A percentile compares a stretch with the other conserved stretches of the same genome.
Conservation (phyloP, 2,329 filamentous ascomycete species). For the Ophiostoma triangulosporum region DNA sequence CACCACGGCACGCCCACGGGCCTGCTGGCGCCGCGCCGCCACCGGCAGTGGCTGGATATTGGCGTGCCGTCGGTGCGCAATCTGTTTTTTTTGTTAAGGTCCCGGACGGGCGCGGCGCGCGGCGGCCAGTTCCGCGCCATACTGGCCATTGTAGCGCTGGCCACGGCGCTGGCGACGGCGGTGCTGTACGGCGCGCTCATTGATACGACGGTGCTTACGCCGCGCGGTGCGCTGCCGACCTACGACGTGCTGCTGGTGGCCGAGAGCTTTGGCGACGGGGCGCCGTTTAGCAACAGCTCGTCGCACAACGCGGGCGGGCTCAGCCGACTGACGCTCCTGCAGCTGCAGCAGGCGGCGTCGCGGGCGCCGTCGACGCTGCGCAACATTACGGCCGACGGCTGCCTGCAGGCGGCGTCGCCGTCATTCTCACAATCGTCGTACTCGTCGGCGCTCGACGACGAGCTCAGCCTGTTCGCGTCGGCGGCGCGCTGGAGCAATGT, state of each 20-base stretch:
- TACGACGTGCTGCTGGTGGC: conserved; percentile 24
- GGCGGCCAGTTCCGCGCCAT: conserved; percentile 20
- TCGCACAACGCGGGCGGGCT: conserved; percentile 23
- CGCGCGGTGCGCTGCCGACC: conserved; percentile 1
- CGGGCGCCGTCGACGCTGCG: conserved; percentile 1
- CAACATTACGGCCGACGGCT: neutral
- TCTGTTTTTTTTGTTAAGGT: conserved; percentile 26
- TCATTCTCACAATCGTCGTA: neutral
- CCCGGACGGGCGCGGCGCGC: neutral
- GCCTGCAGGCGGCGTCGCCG: neutral
- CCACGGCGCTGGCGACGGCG: neutral
- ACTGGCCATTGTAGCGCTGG: neutral
- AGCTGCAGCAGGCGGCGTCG: conserved; percentile 23
- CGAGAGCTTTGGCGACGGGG: conserved; percentile 23
- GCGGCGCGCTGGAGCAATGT: neutral
- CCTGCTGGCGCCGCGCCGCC: conserved; percentile 2
- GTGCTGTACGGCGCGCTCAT: conserved; percentile 16
- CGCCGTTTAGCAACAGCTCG: conserved; percentile 24
- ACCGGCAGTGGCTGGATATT: conserved; percentile 36
- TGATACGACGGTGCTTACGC: neutral
- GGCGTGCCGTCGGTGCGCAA: conserved; percentile 40
- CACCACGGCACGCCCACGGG: conserved; percentile 21
- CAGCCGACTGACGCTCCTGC: conserved; percentile 21
- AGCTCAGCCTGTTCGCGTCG: neutral
- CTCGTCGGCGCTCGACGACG: neutral